Percentiles rank a stretch among this genome's conserved stretches.
Conservation (phyloP, 768 basidiomycete species). For the Tricholoma sp. region DNA sequence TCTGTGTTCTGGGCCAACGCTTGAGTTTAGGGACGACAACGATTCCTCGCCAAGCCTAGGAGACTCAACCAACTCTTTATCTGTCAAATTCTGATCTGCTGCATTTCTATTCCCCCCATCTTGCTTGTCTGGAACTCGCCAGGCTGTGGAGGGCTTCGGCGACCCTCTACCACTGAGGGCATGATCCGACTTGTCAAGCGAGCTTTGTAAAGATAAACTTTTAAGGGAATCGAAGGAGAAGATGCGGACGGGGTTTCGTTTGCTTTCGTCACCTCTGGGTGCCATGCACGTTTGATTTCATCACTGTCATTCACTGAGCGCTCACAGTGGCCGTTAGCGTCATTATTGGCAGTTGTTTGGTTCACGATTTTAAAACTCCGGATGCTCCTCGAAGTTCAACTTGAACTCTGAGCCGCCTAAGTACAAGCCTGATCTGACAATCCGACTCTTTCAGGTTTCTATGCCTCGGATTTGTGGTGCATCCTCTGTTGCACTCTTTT, state of each 20-base stretch:
- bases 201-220: neutral
- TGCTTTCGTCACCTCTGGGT: conserved; percentile 8
- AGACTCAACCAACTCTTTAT: conserved; percentile 5
- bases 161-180: neutral
- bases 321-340: no score
- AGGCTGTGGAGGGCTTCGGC: conserved; percentile 2
- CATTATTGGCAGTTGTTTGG: no score
- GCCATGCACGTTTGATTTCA: conserved; percentile 4
- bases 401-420: no score
- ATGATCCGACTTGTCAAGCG: conserved; percentile 3
- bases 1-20: conserved; percentile 5
- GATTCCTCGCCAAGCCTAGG: neutral
- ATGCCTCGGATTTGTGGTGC: no score
- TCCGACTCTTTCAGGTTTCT: no score
- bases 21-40: neutral
- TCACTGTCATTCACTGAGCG: no score
- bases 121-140: conserved; percentile 2
- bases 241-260: conserved; percentile 17
- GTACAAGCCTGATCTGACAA: no score
- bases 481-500: no score
- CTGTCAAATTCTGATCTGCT: conserved; percentile 9
- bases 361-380: no score
- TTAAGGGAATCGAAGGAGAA: conserved; percentile 22
- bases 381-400: no score
- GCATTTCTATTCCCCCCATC: conserved; percentile 1